Percentiles rank a stretch among this genome's conserved stretches.
phyloP scores from a whole-genome alignment of 1,284 basidiomycete species.

The Pseudozyma flocculosa region DNA sequence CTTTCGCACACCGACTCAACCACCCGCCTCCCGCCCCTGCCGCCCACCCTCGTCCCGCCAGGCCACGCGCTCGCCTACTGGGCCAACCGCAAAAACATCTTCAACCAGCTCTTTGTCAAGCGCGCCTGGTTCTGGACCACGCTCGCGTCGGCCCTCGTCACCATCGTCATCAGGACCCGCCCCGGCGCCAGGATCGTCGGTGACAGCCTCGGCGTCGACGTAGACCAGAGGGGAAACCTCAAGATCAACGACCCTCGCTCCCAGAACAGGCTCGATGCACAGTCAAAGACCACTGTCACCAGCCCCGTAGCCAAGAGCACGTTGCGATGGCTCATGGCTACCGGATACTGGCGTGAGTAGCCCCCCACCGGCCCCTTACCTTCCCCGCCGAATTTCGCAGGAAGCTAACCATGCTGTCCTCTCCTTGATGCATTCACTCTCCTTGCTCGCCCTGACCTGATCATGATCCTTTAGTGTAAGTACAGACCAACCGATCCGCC shows the following conservation, averaged over 20 bases:
- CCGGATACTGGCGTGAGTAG: no score
- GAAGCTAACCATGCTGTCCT: no score
- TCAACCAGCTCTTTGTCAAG: slow-evolving; percentile 88
- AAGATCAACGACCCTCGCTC: no score
- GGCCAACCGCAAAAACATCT: slow-evolving; percentile 75
- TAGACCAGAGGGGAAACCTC: no score
- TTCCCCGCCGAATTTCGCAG: no score
- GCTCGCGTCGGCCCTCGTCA: slow-evolving; percentile 24
- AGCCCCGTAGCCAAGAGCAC: slow-evolving; percentile 13
- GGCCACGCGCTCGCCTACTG: slow-evolving; percentile 29
- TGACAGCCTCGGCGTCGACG: slow-evolving; percentile 1
- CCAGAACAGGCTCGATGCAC: not conserved
- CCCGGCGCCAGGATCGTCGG: slow-evolving; percentile 2
- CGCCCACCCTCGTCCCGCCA: slow-evolving; percentile 61
- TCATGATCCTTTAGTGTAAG: no score
- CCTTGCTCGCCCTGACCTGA: no score
- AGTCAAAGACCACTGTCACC: slow-evolving; percentile 1
- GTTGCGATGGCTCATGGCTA: slow-evolving; percentile 22
- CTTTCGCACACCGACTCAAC: slow-evolving; percentile 13
- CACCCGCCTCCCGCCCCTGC: slow-evolving; percentile 64
- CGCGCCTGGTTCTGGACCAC: slow-evolving; percentile 85
- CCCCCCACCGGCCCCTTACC: no score
- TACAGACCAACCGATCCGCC: no score
- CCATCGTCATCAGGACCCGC: slow-evolving; percentile 12
- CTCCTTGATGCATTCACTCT: no score